Evolutionary conservation across 1,284 basidiomycete genomes (phyloP), one percentile per base, ranked within the genome.

Genomic region (Jaminaea rosea): DNA sequence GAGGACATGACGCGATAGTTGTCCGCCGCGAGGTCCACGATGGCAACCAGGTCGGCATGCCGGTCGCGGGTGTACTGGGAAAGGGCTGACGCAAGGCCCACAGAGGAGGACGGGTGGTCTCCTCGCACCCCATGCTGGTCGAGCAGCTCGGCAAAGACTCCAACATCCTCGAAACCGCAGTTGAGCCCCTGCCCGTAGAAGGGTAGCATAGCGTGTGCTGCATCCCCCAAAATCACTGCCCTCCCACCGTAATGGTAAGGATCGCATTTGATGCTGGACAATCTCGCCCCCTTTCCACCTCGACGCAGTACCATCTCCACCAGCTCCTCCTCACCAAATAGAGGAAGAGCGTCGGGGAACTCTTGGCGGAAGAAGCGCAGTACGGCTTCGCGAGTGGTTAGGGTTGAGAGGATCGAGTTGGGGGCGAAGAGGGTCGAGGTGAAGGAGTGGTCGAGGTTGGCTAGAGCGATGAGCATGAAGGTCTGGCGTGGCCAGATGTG

Each of bases 401-500:
- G 48, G 19, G 55, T 45, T 17, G 85, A 83, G 67, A 96, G 83
- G 62, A 87, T 85, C 52, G 79, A 70, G 60, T 83, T 85, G 17
- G 91, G 90, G 50, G 89, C 88, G 78, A 97, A 98, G 56, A 98
- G 80, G 21, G 92, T 96, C 76, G 77, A 74, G 0, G 79, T 80
- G 65, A 80, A 79, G 7, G 75, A 76, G 32, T 75, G 71, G 59
- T 79, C 78, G 27, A 51, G 31, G 47, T 72, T 98, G 59, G 93
- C 90, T 47, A 98, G 83, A 17, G 90, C 94, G 69, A 98, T 96
- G 67, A 98, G 82, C 93, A 98, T 98, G 79, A 96, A 97, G 47
- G 88, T 87, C 76, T 92, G 88, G 70, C 91, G 84, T 53, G 93
- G 94, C 93, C 93, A 98, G 72, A 98, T 97, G 78, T 98, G 94